Evolutionary conservation across 2,329 filamentous ascomycete species (phyloP), one percentile per base, ranked within the genome.

Genomic region (Ceratocystis diversiconidia): DNA sequence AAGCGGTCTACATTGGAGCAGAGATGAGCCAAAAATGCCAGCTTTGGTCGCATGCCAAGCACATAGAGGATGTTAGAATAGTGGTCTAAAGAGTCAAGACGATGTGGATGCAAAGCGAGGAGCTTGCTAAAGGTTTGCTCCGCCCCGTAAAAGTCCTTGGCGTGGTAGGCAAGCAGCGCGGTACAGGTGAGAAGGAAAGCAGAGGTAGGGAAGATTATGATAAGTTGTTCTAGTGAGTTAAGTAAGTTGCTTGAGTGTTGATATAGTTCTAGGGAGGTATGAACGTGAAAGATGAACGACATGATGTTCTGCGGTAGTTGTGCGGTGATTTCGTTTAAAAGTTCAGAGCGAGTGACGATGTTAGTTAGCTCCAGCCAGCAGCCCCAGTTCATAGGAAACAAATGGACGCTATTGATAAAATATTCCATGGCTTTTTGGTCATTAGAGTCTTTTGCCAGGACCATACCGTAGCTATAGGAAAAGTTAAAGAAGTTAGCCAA

Each of bases 11-110:
- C 90, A 61, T 86, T 87, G 1, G 89, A 92, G 70, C 94, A 95
- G 10, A 96, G 80, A 71, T 96, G 92, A 0, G 94, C 94, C 25
- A 99, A 76, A 71, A 96, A 96, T 0, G 92, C 92, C 25, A 99
- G 80, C 72, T 96, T 95, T 0, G 94, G 90, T 8, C 92, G 83
- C 68, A 88, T 80, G 55, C 89, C 88, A 79, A 97, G 87, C 36
- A 99, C 92, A 73, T 96, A 97, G 15, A 99, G 83, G 22, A 97
- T 95, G 72, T 99, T 99, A 44, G 92, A 96, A 75, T 96, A 99
- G 72, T 95, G 89, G 72, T 99, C 94, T 19, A 99, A 81, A 2
- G 88, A 88, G 73, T 99, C 94, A 19, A 99, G 83, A 5, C 94
- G 74, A 78, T 87, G 78, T 70, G 85, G 76, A 80, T 87, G 83